phyloP scores from a whole-genome alignment of 495 filamentous ascomycete species.

The Penicillium mononematosum region DNA sequence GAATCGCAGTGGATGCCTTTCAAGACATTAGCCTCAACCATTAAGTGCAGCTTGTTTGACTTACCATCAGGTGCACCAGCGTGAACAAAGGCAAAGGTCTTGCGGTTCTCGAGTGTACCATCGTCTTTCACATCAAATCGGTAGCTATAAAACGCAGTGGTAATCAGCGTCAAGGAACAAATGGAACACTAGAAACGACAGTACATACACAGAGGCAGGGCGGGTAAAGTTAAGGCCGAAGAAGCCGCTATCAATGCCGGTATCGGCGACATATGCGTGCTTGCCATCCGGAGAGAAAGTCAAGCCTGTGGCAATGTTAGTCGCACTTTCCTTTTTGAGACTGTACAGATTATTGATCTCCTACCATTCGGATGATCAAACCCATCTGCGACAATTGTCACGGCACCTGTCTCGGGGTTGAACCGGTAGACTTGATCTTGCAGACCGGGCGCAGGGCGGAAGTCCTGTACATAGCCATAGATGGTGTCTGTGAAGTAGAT shows the following conservation, averaged over 20 bases:
- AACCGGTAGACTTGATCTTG: slow-evolving; percentile 44
- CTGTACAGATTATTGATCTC: neutral
- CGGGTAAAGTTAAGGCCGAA: slow-evolving; percentile 21
- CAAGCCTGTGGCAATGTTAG: slow-evolving; percentile 28
- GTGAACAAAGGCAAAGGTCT: slow-evolving; percentile 22
- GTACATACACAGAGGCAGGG: slow-evolving; percentile 23
- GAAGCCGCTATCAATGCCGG: slow-evolving; percentile 31
- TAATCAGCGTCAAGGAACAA: neutral
- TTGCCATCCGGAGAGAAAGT: slow-evolving; percentile 44
- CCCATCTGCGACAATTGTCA: slow-evolving; percentile 37
- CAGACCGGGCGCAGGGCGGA: slow-evolving; percentile 33
- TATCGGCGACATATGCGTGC: slow-evolving; percentile 45
- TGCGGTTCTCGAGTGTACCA: slow-evolving; percentile 25
- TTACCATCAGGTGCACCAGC: slow-evolving; percentile 39
- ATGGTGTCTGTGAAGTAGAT: slow-evolving; percentile 48
- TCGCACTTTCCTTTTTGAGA: neutral
- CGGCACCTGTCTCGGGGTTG: slow-evolving; percentile 43
- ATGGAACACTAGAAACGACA: neutral
- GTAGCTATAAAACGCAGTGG: slow-evolving; percentile 12
- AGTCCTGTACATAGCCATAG: slow-evolving; percentile 38
- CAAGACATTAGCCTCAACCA: neutral
- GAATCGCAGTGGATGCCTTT: slow-evolving; percentile 45
- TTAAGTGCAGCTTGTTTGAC: neutral
- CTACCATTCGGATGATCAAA: slow-evolving; percentile 36
- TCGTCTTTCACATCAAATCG: slow-evolving; percentile 23